A percentile compares a stretch with the other conserved stretches of the same genome.
Evolutionary conservation across 805 yeast species (phyloP).

Genomic region (Candida silvicultrix): DNA sequence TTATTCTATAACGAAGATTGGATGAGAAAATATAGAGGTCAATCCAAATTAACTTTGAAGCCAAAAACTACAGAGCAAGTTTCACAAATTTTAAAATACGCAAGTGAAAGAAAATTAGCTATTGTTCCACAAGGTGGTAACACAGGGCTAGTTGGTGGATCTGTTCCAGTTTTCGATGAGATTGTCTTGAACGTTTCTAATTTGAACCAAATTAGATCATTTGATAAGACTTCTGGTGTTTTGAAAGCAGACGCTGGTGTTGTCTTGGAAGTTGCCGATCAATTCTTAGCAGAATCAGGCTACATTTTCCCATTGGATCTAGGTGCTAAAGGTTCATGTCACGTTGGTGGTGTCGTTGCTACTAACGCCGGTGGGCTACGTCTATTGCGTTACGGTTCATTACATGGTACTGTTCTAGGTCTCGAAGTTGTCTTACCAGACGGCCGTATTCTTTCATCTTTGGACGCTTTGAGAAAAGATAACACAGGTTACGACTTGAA

Average conservation of each 20-base stretch:
- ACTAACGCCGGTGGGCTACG: conserved; percentile 96
- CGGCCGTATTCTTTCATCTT: conserved; percentile 74
- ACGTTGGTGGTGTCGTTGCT: conserved; percentile 91
- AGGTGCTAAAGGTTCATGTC: conserved; percentile 97
- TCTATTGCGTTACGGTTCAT: conserved; percentile 79
- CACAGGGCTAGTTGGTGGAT: conserved; percentile 94
- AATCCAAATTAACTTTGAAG: conserved; percentile 69
- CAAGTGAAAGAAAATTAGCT: conserved; percentile 72
- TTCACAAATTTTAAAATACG: conserved; percentile 67
- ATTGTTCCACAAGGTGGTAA: conserved; percentile 97
- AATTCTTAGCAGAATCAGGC: conserved; percentile 69
- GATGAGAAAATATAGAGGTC: conserved; percentile 93
- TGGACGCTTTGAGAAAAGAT: conserved; percentile 86
- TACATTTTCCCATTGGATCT: conserved; percentile 89
- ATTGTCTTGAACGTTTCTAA: conserved; percentile 64
- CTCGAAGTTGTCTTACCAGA: conserved; percentile 89
- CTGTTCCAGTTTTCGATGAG: conserved; percentile 89
- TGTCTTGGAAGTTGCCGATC: conserved; percentile 80
- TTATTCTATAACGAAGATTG: conserved; percentile 80
- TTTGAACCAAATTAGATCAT: conserved; percentile 73
- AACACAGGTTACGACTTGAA: conserved; percentile 93
- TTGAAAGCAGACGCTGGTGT: conserved; percentile 89
- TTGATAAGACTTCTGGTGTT: conserved; percentile 79
- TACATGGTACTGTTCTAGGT: conserved; percentile 89
- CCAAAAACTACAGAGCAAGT: conserved; percentile 81